phyloP scores from a whole-genome alignment of 225 moss, liverwort and hornwort species.

The Pseudoscleropodium purum region DNA sequence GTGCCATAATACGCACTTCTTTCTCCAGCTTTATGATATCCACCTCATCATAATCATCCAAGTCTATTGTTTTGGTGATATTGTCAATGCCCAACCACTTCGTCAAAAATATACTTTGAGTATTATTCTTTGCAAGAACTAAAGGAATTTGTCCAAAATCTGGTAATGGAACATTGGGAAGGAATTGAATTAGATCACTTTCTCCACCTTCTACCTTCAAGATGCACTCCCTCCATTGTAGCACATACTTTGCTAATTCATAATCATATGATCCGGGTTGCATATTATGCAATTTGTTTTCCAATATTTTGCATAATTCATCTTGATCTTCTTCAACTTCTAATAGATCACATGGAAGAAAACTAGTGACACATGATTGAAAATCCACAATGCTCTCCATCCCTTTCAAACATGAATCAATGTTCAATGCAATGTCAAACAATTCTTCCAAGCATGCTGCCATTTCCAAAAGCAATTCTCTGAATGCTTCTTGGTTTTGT shows the following conservation, averaged over 20 bases:
- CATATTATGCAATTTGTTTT: neutral
- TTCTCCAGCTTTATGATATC: neutral
- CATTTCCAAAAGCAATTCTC: neutral
- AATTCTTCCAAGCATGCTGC: accelerated
- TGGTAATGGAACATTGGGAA: neutral
- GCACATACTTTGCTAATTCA: neutral
- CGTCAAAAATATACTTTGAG: neutral
- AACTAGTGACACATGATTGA: neutral
- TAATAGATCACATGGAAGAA: neutral
- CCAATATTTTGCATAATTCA: neutral
- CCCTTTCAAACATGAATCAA: neutral
- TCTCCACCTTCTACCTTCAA: neutral
- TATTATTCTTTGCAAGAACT: neutral
- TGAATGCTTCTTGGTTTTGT: neutral
- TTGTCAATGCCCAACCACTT: neutral
- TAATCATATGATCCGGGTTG: neutral
- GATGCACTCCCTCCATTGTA: neutral
- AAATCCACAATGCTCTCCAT: neutral
- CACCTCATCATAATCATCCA: neutral
- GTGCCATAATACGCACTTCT: neutral
- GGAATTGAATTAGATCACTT: neutral
- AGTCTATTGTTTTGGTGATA: neutral
- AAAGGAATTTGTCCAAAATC: neutral
- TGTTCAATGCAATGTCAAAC: neutral
- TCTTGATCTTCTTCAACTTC: neutral